phyloP scores from a whole-genome alignment of 2,329 filamentous ascomycete species.

The Fusarium sp. region DNA sequence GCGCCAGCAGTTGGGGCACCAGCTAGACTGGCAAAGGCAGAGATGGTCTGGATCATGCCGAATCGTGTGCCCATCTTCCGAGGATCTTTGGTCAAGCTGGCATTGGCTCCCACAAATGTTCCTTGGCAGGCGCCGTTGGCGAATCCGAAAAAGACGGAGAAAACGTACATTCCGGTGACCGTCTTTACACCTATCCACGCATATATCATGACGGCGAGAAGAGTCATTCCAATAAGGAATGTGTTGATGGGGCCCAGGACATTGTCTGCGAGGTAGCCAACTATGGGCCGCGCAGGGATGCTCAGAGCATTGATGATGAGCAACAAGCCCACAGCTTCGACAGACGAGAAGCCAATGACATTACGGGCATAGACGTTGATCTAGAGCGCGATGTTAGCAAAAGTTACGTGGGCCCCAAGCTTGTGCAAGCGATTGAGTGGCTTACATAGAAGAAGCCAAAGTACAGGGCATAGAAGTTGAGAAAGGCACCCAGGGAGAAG shows the following conservation, averaged over 20 bases:
- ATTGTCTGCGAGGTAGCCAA: conserved; percentile 72
- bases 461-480: conserved; percentile 59
- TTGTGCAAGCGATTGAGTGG: conserved; percentile 53
- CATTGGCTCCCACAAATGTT: conserved; percentile 56
- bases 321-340: conserved; percentile 69
- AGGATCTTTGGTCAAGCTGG: conserved; percentile 58
- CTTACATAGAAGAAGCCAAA: conserved; percentile 62
- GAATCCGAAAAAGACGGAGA: conserved; percentile 50
- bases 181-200: conserved; percentile 51
- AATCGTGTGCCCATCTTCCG: conserved; percentile 60
- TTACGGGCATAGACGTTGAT: conserved; percentile 60
- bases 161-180: conserved; percentile 50
- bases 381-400: conserved; percentile 45
- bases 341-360: conserved; percentile 61
- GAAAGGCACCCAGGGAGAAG: conserved; percentile 66
- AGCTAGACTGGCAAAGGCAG: conserved; percentile 59
- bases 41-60: conserved; percentile 61
- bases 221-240: conserved; percentile 51
- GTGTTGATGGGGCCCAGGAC: conserved; percentile 66
- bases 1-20: conserved; percentile 57
- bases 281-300: conserved; percentile 70
- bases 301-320: conserved; percentile 78
- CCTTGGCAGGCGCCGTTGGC: conserved; percentile 49
- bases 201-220: conserved; percentile 47
- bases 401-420: conserved; percentile 37